Conservation (phyloP, 1,139 yeast genomes). For the Candida freyschussii region DNA sequence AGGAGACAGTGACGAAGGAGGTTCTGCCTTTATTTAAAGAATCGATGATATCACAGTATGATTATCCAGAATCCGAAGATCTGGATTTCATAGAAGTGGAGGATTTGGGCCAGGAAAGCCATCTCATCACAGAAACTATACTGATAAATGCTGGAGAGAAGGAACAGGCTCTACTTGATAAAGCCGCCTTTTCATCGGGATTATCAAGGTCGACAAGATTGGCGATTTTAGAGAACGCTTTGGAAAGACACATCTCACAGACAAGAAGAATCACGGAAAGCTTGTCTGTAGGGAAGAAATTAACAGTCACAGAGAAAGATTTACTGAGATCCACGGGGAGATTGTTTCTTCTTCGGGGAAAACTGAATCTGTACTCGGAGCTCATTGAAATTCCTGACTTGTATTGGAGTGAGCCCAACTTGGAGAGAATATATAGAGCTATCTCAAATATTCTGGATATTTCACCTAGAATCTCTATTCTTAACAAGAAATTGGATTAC, state of each 20-base stretch:
- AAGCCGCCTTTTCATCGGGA: slow-evolving; percentile 87
- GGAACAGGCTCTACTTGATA: slow-evolving; percentile 56
- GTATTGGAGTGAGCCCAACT: slow-evolving; percentile 86
- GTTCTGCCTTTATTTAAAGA: slow-evolving; percentile 42
- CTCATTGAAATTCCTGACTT: slow-evolving; percentile 88
- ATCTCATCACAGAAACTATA: slow-evolving; percentile 60
- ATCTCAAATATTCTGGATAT: slow-evolving; percentile 73
- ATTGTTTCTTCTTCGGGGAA: slow-evolving; percentile 70
- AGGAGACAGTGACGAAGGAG: slow-evolving; percentile 37
- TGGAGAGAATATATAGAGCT: slow-evolving; percentile 68
- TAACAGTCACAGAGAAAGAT: slow-evolving; percentile 57
- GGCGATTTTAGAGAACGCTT: slow-evolving; percentile 67
- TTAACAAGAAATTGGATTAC: slow-evolving; percentile 82
- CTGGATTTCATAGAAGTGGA: slow-evolving; percentile 70
- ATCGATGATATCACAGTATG: slow-evolving; percentile 49
- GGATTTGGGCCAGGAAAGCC: slow-evolving; percentile 28
- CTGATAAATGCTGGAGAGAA: slow-evolving; percentile 48
- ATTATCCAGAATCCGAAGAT: slow-evolving; percentile 69
- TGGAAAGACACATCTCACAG: slow-evolving; percentile 60
- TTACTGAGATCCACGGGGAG: slow-evolving; percentile 69
- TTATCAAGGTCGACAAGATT: slow-evolving; percentile 80
- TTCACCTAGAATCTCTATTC: slow-evolving; percentile 66
- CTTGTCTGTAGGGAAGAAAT: slow-evolving; percentile 56
- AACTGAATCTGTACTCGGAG: slow-evolving; percentile 80
- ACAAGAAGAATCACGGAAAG: slow-evolving; percentile 63